Conservation (phyloP, 1,284 basidiomycete genomes). For the Serendipita sp. region DNA sequence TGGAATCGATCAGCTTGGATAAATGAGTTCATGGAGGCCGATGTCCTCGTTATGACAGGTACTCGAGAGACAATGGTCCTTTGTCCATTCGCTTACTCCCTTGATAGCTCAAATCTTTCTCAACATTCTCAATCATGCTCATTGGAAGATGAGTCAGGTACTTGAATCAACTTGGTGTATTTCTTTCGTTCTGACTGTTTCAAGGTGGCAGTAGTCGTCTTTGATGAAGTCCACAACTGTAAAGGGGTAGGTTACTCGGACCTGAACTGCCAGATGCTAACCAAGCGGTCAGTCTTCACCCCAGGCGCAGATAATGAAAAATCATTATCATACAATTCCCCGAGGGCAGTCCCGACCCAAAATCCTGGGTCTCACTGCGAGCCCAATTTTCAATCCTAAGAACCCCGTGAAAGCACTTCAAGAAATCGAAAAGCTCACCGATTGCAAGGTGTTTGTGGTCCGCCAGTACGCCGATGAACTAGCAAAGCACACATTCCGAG, state of each 20-base stretch:
- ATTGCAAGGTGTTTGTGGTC: slow-evolving; percentile 61
- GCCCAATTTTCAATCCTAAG: slow-evolving; percentile 64
- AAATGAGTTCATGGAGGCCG: slow-evolving; percentile 41
- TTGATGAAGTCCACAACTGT: slow-evolving; percentile 55
- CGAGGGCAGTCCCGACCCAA: slow-evolving; percentile 39
- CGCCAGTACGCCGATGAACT: slow-evolving; percentile 51
- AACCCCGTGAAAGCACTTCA: slow-evolving; percentile 43
- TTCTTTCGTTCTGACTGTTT: background rate
- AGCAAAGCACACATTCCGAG: slow-evolving; percentile 38
- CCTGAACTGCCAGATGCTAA: slow-evolving; percentile 18
- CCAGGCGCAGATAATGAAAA: slow-evolving; percentile 66
- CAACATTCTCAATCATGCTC: slow-evolving; percentile 62
- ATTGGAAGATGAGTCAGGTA: slow-evolving; percentile 55
- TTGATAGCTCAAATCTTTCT: slow-evolving; percentile 61
- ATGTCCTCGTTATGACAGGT: slow-evolving; percentile 77
- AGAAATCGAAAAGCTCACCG: slow-evolving; percentile 54
- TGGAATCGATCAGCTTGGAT: slow-evolving; percentile 51
- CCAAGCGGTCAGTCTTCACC: slow-evolving; percentile 67
- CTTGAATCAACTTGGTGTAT: slow-evolving; percentile 7
- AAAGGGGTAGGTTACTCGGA: slow-evolving; percentile 3
- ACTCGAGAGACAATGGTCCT: slow-evolving; percentile 12
- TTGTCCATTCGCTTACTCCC: background rate
- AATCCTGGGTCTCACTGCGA: slow-evolving; percentile 81
- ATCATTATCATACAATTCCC: slow-evolving; percentile 45
- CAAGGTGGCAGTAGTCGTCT: slow-evolving; percentile 60